Evolutionary conservation across 768 basidiomycete genomes (phyloP), one percentile per base, ranked within the genome.

Genomic region (Termitomyces sp.): DNA sequence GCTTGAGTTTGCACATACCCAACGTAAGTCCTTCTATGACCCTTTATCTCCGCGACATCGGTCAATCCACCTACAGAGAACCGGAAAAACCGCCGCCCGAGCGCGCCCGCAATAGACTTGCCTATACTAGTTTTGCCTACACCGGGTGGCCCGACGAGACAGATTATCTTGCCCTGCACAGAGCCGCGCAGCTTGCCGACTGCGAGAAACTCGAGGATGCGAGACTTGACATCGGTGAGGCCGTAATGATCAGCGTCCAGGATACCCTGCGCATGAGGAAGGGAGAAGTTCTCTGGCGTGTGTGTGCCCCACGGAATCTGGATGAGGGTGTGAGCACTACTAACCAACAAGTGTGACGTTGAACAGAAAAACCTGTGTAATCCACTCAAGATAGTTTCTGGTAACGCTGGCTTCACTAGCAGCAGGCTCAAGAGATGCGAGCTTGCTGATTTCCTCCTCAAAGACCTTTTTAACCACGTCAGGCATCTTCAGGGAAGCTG

Each of bases 31-130:
- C 97, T 77, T 65, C 97, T 76, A 68, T 99, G 97, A 1, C 97
- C 97, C 74, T 98, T 98, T 67, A 99, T 98, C 80, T 98, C 97
- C 54, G 97, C 97, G 0, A 98, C 95, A 69, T 99, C 97, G 46
- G 93, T 93, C 68, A 99, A 72, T 14, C 97, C 96, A 61, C 97
- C 96, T 4, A 98, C 96, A 9, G 90, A 93, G 75, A 99, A 97
- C 47, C 95, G 82, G 84, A 95, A 98, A 76, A 98, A 98, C 69
- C 93, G 87, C 58, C 96, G 75, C 27, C 89, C 86, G 23, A 99
- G 77, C 4, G 96, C 95, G 16, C 94, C 82, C 0, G 97, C 89
- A 50, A 99, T 97, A 2, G 88, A 91, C 77, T 95, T 95, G 47
- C 95, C 96, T 42, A 98, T 97, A 55, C 86, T 89, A 4, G 96